Percentiles rank a stretch among this genome's conserved stretches.
Conservation (phyloP, 2,329 filamentous ascomycete genomes). For the Scedosporium minutisporum region DNA sequence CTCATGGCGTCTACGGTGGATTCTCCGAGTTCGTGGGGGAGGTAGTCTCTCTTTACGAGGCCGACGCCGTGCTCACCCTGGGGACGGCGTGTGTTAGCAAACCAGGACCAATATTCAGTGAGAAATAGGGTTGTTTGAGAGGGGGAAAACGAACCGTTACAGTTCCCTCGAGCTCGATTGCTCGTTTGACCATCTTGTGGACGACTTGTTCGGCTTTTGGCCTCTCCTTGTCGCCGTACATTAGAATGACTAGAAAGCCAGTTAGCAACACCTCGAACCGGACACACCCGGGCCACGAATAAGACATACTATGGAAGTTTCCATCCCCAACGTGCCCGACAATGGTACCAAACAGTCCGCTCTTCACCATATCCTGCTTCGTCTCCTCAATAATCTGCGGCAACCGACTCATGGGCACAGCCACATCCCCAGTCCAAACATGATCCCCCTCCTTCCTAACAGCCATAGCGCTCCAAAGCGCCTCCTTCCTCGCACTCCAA, state of each 20-base stretch:
- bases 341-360: constrained; percentile 37
- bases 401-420: constrained; percentile 67
- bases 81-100: neutral
- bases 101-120: neutral
- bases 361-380: constrained; percentile 31
- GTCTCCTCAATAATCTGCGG: constrained; percentile 72
- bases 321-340: constrained; percentile 70
- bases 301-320: constrained; percentile 57
- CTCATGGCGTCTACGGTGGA: constrained; percentile 74
- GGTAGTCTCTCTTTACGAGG: constrained; percentile 74
- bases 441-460: constrained; percentile 55
- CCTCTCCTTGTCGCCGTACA: constrained; percentile 58
- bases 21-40: constrained; percentile 67
- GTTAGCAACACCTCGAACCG: neutral
- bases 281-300: neutral
- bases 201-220: constrained; percentile 60
- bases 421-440: constrained; percentile 81
- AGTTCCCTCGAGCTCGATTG: constrained; percentile 76
- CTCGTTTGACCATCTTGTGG: constrained; percentile 77
- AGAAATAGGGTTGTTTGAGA: neutral
- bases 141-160: constrained; percentile 46
- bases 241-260: constrained; percentile 34
- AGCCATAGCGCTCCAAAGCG: constrained; percentile 71
- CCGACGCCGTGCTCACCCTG: constrained; percentile 76
- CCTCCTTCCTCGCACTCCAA: constrained; percentile 78